Conservation (phyloP, 208 protist species). For the Leishmania guyanensis region DNA sequence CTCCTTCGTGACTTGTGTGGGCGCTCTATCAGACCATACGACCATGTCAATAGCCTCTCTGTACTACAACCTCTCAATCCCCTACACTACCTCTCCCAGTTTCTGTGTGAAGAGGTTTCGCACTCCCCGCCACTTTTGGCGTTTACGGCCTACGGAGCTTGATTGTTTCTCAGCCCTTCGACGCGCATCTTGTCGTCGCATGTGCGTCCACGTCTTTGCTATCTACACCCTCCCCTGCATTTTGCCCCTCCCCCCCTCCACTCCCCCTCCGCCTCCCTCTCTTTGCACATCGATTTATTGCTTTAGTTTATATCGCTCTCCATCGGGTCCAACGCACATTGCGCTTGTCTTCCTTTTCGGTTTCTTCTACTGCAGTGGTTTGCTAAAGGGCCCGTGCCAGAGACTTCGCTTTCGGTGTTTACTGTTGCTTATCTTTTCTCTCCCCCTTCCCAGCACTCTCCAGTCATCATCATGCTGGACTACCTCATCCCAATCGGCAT, state of each 20-base stretch:
- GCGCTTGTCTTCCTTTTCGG: not conserved
- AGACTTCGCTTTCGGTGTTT: not conserved
- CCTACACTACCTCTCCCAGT: not conserved
- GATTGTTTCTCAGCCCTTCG: not conserved
- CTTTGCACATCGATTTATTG: not conserved
- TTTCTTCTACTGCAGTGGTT: not conserved
- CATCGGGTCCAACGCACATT: not conserved
- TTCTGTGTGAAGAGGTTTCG: not conserved
- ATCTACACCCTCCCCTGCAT: not conserved
- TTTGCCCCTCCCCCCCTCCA: not conserved
- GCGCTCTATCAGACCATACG: not conserved
- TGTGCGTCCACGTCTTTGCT: not conserved
- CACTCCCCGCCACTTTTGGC: not conserved
- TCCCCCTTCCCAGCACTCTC: not conserved
- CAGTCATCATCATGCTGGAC: slow-evolving; percentile 46
- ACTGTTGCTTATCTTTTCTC: slow-evolving; percentile 5
- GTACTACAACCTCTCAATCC: not conserved
- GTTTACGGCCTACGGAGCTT: not conserved
- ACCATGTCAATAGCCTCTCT: not conserved
- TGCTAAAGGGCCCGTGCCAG: not conserved
- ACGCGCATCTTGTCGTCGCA: not conserved
- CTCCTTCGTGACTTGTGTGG: not conserved
- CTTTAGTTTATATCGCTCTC: not conserved
- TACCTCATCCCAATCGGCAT: slow-evolving; percentile 71
- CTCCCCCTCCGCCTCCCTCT: not conserved